Percentiles rank a stretch among this genome's conserved stretches.
These are phyloP conservation scores for Colletotrichum aenigma DNA, from an alignment of 2,329 filamentous ascomycete genomes.

Conservation along the genomic window DNA sequence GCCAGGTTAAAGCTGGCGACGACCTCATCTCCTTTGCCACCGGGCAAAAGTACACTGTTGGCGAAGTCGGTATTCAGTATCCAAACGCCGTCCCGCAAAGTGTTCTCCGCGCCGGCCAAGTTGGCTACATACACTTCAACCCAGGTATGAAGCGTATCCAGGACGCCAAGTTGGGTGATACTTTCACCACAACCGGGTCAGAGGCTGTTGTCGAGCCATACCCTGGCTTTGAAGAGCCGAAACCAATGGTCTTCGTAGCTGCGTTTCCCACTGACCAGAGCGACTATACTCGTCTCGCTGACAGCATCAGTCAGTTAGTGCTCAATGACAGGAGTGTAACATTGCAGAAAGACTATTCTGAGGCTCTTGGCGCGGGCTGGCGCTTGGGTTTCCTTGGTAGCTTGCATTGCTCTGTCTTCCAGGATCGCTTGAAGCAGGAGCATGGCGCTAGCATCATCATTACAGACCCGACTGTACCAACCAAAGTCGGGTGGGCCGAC, in stretches of 20 bases:
- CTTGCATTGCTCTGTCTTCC: conserved; percentile 97
- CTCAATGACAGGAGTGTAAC: conserved; percentile 96
- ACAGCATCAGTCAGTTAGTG: conserved; percentile 91
- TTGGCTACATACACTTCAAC: conserved; percentile 97
- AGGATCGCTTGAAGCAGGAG: conserved; percentile 92
- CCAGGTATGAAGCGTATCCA: conserved; percentile 97
- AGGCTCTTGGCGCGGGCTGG: conserved; percentile 93
- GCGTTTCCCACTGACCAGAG: conserved; percentile 93
- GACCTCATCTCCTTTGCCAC: conserved; percentile 88
- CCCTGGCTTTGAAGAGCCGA: conserved; percentile 94
- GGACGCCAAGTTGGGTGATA: conserved; percentile 95
- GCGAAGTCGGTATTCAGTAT: conserved; percentile 97
- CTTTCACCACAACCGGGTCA: conserved; percentile 81
- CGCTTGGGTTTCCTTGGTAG: conserved; percentile 95
- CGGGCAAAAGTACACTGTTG: conserved; percentile 86
- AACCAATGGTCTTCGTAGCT: conserved; percentile 98
- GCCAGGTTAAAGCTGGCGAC: conserved; percentile 81
- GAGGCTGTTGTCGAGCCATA: conserved; percentile 80
- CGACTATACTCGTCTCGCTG: conserved; percentile 85
- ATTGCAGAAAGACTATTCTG: conserved; percentile 90
- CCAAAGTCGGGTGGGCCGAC: conserved; percentile 80
- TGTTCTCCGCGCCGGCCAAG: conserved; percentile 84
- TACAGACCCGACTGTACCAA: conserved; percentile 93
- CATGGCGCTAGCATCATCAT: conserved; percentile 96
- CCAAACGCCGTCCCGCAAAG: conserved; percentile 84